Evolutionary conservation across 805 yeast genomes (phyloP), one percentile per base, ranked within the genome.

Genomic region (Danielia oregonensis): DNA sequence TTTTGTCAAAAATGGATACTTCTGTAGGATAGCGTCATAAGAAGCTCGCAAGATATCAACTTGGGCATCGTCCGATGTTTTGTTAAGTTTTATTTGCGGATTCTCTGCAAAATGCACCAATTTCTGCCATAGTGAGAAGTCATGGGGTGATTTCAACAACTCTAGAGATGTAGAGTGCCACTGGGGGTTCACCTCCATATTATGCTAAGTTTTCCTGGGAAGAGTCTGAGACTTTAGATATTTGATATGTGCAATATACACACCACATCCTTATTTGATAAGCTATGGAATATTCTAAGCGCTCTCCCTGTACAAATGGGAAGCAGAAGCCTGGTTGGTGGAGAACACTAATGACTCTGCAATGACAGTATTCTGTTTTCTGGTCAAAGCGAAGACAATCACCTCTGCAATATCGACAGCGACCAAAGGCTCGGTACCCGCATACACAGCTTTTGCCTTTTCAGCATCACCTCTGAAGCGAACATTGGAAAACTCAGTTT

Each of bases 301-400:
- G n/a, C n/a, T n/a, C n/a, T n/a, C 26, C 14, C 36, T 36, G 66
- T 79, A 68, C 23, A 82, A 59, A 53, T 82, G 86, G 47, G 69
- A 63, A 6, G 94, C 79, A 39, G 85, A 73, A 4, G 94, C 96
- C 68, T 89, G 97, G 65, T 84, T 81, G 29, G 79, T 74, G 12
- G 96, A 86, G 65, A 88, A 86, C 9, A 91, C 80, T 55, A 89
- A 69, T 12, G 86, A 70, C 55, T 88, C 95, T 3, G 91, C 89
- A 52, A 83, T 63, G 12, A 83, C 91, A 1, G 85, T 77, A 55
- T 83, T 83, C 45, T 72, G 74, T 41, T 78, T 75, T 61, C 93
- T 76, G 6, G 88, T 67, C 29, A 78, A 65, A 11, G 77, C 77
- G 55, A 82, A 83, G 6, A 76, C 78, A 49, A 84, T 79, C 35